Base-by-base conservation (phyloP, 768 basidiomycete genomes). In the Leccinum longicurvipes region DNA sequence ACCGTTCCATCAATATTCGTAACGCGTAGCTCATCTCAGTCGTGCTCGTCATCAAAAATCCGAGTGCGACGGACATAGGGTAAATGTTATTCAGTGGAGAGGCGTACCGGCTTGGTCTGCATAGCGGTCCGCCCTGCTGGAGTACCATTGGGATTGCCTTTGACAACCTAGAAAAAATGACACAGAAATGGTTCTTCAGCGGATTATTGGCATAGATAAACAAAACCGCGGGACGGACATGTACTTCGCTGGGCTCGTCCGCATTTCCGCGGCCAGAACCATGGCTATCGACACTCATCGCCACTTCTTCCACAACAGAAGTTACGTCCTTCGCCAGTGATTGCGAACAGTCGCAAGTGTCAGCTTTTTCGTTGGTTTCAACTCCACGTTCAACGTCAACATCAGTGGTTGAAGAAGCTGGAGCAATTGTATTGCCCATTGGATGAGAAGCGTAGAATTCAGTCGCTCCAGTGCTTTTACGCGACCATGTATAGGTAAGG, bases 401-500 rank as follows among this genome's bases (percentile, higher is more conserved):
- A 1, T 47, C 29, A 17, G 23, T 17, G 24, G 15, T 21, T 39
- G 47, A 4, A 19, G 19, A 28, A 14, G 34, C 12, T 10, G 53
- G 34, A 10, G 23, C 14, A 15, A 6, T 36, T 3, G 17, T n/a
- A 28, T 34, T 27, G 10, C 49, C 32, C 31, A 63, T 67, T 1
- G 60, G 31, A 28, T 70, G 72, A 11, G 73, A 72, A 1, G 67
- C 63, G 53, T 69, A 69, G 4, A 72, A 54, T 6, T 81, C 55
- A 12, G 28, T 28, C 28, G 58, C 46, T 11, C 64, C 71, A 15
- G 69, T 65, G 32, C 68, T 64, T 10, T 72, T 72, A 32, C 64
- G 67, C 2, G 77, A 79, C 64, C 76, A 72, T 1, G 81, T 80
- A 12, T 65, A 64, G 8, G 78, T 73, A 12, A 83, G 57, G 9